These are phyloP conservation scores for Irpex lacteus DNA, from an alignment of 1,284 basidiomycete genomes.

Conservation along the genomic window DNA sequence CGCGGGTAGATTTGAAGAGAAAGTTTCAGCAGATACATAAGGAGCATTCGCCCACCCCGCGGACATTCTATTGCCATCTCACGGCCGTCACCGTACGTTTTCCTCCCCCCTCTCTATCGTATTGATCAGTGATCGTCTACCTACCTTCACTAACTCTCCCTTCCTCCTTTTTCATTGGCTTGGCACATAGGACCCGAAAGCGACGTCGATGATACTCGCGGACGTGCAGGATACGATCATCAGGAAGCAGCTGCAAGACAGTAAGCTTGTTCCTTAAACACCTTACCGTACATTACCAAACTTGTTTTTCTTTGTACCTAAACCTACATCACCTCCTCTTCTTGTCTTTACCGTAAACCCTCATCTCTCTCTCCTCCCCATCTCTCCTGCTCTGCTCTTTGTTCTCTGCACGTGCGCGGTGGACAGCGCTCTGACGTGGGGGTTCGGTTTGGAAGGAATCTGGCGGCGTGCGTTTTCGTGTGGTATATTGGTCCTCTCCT, in stretches of 20 bases:
- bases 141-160: background rate
- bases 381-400: background rate
- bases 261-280: conserved; percentile 12
- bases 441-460: too few species aligned
- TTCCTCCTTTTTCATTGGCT: background rate
- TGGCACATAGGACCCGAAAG: conserved; percentile 12
- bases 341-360: background rate
- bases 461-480: too few species aligned
- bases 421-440: background rate
- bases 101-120: background rate
- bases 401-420: background rate
- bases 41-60: conserved; percentile 13
- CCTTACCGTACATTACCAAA: background rate
- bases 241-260: conserved; percentile 16
- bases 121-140: too few species aligned
- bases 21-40: conserved; percentile 17
- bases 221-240: conserved; percentile 20
- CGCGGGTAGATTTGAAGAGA: conserved; percentile 12
- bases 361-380: background rate
- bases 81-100: conserved; percentile 17
- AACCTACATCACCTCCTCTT: background rate
- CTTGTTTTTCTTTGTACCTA: too few species aligned
- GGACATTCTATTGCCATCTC: conserved; percentile 18
- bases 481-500: too few species aligned
- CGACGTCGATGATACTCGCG: conserved; percentile 14